Percentiles rank a stretch among this genome's conserved stretches.
Evolutionary conservation across 2,329 filamentous ascomycete genomes (phyloP).

Genomic region (Dactylella cylindrospora): DNA sequence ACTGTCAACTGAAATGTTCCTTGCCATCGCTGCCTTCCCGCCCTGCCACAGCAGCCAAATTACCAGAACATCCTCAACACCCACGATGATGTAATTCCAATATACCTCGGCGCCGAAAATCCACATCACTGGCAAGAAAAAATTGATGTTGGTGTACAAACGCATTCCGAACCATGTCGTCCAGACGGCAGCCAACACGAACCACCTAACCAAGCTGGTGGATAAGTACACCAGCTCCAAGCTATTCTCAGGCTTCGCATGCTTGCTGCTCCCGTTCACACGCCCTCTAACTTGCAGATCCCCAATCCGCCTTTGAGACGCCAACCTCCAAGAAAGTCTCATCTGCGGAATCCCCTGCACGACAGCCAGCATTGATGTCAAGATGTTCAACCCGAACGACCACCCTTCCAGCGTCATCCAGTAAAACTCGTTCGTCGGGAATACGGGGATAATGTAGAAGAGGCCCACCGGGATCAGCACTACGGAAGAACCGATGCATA

Average conservation of each 20-base stretch:
- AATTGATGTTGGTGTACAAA: constrained; percentile 37
- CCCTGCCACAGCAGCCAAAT: constrained; percentile 33
- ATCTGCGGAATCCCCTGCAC: constrained; percentile 31
- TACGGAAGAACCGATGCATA: constrained; percentile 15
- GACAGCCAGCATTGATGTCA: constrained; percentile 21
- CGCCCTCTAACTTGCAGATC: too few relatives aligned
- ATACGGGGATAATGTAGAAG: constrained; percentile 25
- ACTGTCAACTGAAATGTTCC: too few relatives aligned
- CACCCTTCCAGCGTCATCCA: constrained; percentile 31
- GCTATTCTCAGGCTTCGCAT: neutral
- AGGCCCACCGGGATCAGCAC: constrained; percentile 23
- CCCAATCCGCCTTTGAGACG: neutral
- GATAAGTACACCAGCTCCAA: constrained; percentile 12
- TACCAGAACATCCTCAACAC: constrained; percentile 27
- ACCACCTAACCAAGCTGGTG: constrained; percentile 9
- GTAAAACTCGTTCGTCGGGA: constrained; percentile 18
- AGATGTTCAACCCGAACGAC: constrained; percentile 36
- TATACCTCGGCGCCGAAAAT: constrained; percentile 34
- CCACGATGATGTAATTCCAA: constrained; percentile 23
- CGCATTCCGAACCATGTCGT: constrained; percentile 37
- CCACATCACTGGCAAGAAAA: constrained; percentile 38
- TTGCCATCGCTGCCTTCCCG: neutral
- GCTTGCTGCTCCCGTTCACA: too few relatives aligned
- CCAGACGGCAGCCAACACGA: constrained; percentile 24
- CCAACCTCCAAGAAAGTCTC: constrained; percentile 8